Conservation (phyloP, 768 basidiomycete species). For the Podaxis sp. region DNA sequence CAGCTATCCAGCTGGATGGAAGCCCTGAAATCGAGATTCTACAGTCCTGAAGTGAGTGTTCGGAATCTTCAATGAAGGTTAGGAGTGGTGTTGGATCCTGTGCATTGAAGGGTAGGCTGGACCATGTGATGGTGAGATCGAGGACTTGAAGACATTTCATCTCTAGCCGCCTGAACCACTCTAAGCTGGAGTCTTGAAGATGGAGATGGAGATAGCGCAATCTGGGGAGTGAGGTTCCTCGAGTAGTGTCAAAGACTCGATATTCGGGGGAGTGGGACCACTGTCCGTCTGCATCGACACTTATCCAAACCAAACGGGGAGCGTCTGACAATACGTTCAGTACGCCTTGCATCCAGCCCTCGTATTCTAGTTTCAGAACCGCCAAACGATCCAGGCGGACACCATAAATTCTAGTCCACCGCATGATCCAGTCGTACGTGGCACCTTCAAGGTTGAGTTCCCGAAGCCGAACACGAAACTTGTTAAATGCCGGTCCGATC, state of each 20-base stretch:
- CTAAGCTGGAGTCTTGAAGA: not conserved
- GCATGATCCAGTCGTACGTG: not conserved
- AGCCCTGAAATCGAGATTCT: not conserved
- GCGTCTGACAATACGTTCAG: not conserved
- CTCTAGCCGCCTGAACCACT: not conserved
- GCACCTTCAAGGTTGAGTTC: not conserved
- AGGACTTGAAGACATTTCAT: not conserved
- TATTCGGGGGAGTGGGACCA: not conserved
- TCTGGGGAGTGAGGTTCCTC: not conserved
- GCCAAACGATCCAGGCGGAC: not conserved
- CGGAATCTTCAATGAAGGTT: not conserved
- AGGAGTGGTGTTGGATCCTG: not conserved
- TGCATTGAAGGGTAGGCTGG: not conserved
- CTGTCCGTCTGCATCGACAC: not conserved
- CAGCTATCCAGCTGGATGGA: not conserved
- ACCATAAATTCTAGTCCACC: not conserved
- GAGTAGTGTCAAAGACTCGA: not conserved
- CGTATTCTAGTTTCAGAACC: not conserved
- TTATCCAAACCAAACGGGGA: not conserved
- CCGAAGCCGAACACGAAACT: not conserved
- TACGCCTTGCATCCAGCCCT: conserved; percentile 1
- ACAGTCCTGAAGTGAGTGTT: not conserved
- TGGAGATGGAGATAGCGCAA: not conserved
- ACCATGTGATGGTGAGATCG: not conserved
- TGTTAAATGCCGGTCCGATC: not conserved